Evolutionary conservation across 106 monocot species (phyloP).

Genomic region (Chionographis japonica): DNA sequence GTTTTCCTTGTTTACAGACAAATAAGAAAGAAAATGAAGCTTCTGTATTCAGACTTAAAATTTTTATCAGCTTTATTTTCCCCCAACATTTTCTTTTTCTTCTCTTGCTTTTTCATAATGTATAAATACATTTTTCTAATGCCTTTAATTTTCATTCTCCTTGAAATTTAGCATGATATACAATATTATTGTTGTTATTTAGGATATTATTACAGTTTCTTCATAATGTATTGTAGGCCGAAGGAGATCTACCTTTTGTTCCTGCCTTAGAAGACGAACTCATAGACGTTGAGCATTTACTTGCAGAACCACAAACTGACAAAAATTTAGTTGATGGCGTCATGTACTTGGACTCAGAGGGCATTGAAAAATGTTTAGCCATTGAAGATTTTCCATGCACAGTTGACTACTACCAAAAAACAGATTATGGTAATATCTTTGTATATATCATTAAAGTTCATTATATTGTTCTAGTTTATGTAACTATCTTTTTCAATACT

Average conservation of each 20-base stretch:
- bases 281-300: slow-evolving; percentile 17
- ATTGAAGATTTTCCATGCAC: slow-evolving; percentile 9
- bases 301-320: slow-evolving; percentile 7
- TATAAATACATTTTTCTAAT: no score
- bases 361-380: neutral
- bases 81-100: neutral
- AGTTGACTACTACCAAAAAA: neutral
- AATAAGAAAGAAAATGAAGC: neutral
- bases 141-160: no score
- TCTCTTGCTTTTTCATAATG: neutral
- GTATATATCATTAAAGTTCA: neutral
- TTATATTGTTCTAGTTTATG: neutral
- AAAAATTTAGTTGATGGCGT: slow-evolving; percentile 6
- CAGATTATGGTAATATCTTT: slow-evolving; percentile 7
- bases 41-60: neutral
- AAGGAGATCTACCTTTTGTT: slow-evolving; percentile 1
- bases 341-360: slow-evolving; percentile 2
- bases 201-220: neutral
- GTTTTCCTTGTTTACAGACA: neutral
- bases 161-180: neutral
- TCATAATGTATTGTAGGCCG: slow-evolving; percentile 10
- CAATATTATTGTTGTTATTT: neutral
- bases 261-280: slow-evolving; percentile 12
- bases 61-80: neutral
- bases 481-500: no score